phyloP scores from a whole-genome alignment of 345 rosid species.

The Pugionium dolabratum region DNA sequence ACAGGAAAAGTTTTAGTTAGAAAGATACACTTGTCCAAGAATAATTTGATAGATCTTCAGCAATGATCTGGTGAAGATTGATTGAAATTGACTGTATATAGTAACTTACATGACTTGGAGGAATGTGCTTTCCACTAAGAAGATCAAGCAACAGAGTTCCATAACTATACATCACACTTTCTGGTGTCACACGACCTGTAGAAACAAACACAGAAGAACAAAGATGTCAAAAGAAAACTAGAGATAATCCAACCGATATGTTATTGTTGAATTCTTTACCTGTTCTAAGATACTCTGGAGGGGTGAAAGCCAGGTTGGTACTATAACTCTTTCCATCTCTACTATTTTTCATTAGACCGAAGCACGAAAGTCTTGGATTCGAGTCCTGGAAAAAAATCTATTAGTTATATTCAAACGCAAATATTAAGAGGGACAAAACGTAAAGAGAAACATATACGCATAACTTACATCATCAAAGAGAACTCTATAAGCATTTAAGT shows the following conservation, averaged over 20 bases:
- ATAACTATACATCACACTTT: constrained; percentile 91
- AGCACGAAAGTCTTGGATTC: constrained; percentile 78
- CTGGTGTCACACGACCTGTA: constrained; percentile 81
- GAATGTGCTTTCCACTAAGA: constrained; percentile 90
- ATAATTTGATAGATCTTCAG: no score
- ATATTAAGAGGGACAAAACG: no score
- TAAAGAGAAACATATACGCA: no score
- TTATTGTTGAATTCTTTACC: constrained; percentile 38
- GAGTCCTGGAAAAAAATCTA: constrained; percentile 50
- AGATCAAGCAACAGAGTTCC: constrained; percentile 87
- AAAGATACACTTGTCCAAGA: no score
- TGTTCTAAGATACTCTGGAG: constrained; percentile 88
- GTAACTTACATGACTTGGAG: constrained; percentile 77
- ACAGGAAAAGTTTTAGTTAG: no score
- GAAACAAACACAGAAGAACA: not conserved
- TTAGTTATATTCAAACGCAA: no score
- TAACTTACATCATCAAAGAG: no score
- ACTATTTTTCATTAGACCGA: constrained; percentile 92
- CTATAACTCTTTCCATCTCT: constrained; percentile 93
- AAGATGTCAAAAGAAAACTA: not conserved
- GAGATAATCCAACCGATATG: not conserved
- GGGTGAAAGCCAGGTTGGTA: constrained; percentile 90
- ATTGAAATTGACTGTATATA: no score
- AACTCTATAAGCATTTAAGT: no score
- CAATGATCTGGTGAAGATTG: no score